phyloP scores from a whole-genome alignment of 257 asterid species.

The Apocynum venetum region DNA sequence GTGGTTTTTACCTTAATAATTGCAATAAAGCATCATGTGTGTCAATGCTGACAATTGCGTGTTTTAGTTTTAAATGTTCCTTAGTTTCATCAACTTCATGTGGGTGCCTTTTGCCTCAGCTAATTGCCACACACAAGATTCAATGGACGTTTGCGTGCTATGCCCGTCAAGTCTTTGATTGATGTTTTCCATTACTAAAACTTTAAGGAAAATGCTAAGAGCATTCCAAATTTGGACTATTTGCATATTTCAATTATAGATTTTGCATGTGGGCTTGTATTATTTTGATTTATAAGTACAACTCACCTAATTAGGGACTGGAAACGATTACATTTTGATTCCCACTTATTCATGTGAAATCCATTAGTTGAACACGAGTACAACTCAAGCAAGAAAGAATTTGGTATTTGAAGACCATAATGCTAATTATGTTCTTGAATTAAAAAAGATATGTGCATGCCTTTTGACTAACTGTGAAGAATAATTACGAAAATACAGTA shows the following conservation, averaged over 20 bases:
- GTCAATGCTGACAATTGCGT: conserved; percentile 14
- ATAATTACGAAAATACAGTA: no score
- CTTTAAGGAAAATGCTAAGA: background rate
- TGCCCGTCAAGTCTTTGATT: background rate
- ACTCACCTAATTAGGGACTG: background rate
- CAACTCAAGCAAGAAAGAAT: no score
- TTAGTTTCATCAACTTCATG: conserved; percentile 3
- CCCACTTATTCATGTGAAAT: background rate
- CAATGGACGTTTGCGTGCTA: no score
- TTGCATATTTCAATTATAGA: background rate
- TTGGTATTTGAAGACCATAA: no score
- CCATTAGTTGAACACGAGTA: no score
- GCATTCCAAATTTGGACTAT: background rate
- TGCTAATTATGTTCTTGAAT: no score
- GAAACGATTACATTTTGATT: no score
- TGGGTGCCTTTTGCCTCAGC: background rate
- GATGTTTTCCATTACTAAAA: background rate
- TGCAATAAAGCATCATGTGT: conserved; percentile 23
- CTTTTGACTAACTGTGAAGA: no score
- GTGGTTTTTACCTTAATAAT: conserved; percentile 20
- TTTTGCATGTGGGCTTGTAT: conserved; percentile 1
- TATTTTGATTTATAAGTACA: background rate
- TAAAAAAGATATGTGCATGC: no score
- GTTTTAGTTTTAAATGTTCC: conserved; percentile 1
- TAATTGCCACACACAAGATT: background rate